Conservation (phyloP, 2,329 filamentous ascomycete species). For the Apiospora arundinis region DNA sequence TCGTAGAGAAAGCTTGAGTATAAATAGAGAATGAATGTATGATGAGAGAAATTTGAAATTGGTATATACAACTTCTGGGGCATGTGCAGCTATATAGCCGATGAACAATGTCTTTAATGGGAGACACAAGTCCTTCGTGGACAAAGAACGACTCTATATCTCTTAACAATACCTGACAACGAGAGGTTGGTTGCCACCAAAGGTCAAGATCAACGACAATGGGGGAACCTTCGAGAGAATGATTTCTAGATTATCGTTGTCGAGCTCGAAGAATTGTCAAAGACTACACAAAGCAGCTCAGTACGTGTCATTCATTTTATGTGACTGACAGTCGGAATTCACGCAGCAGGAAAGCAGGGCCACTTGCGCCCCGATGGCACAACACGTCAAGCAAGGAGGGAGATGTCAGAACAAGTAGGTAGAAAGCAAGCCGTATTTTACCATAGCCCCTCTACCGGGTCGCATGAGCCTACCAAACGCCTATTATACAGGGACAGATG, state of each 20-base stretch:
- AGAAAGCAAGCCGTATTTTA: conserved; percentile 38
- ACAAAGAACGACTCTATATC: not conserved
- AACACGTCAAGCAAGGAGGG: not conserved
- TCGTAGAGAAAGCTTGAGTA: not conserved
- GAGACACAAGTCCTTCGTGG: not conserved
- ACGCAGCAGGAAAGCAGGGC: not conserved
- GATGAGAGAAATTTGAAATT: not conserved
- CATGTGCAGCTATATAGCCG: not conserved
- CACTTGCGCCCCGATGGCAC: not conserved
- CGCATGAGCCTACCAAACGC: conserved; percentile 37
- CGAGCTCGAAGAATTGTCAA: not conserved
- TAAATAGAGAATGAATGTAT: not conserved
- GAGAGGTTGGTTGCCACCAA: not conserved
- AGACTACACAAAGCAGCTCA: not conserved
- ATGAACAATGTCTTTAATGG: not conserved
- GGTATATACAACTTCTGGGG: not conserved
- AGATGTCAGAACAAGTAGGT: conserved; percentile 21
- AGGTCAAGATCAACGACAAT: not conserved
- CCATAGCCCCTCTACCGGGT: conserved; percentile 36
- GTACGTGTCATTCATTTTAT: not conserved
- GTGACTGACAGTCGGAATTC: not conserved
- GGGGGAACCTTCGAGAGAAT: not conserved
- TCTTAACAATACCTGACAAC: not conserved
- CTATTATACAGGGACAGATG: conserved; percentile 41
- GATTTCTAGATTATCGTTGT: not conserved